phyloP scores from a whole-genome alignment of 1,139 yeast species.

The Pichia sp. region DNA sequence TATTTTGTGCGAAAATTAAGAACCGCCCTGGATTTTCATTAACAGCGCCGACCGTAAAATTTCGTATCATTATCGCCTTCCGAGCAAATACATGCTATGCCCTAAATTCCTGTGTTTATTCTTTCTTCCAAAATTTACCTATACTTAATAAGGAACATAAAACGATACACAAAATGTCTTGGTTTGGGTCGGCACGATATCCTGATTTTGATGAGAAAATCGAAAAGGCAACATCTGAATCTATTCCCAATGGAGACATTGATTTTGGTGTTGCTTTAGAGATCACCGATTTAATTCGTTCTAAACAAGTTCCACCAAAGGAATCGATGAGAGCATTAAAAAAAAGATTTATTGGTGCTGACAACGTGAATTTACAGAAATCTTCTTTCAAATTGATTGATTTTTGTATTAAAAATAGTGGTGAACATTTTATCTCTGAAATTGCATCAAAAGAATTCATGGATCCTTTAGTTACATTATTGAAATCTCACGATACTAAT shows the following conservation, averaged over 20 bases:
- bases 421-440: conserved; percentile 75
- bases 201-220: conserved; percentile 59
- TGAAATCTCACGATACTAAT: conserved; percentile 37
- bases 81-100: no score
- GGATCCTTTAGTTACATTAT: conserved; percentile 53
- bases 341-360: conserved; percentile 53
- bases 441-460: conserved; percentile 81
- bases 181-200: conserved; percentile 47
- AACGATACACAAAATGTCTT: conserved; percentile 41
- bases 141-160: not conserved
- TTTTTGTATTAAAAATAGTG: conserved; percentile 89
- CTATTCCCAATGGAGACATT: conserved; percentile 86
- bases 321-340: conserved; percentile 82
- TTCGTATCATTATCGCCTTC: not conserved
- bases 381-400: conserved; percentile 75
- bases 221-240: conserved; percentile 76
- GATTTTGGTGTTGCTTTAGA: conserved; percentile 79
- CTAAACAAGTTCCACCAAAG: conserved; percentile 75
- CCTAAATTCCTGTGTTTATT: no score
- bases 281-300: conserved; percentile 79
- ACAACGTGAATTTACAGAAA: conserved; percentile 70
- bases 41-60: not conserved
- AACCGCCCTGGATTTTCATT: not conserved
- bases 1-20: not conserved
- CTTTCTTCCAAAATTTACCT: not conserved